Evolutionary conservation across 768 basidiomycete genomes (phyloP), one percentile per base, ranked within the genome.

Genomic region (Cystobasidium ongulense): DNA sequence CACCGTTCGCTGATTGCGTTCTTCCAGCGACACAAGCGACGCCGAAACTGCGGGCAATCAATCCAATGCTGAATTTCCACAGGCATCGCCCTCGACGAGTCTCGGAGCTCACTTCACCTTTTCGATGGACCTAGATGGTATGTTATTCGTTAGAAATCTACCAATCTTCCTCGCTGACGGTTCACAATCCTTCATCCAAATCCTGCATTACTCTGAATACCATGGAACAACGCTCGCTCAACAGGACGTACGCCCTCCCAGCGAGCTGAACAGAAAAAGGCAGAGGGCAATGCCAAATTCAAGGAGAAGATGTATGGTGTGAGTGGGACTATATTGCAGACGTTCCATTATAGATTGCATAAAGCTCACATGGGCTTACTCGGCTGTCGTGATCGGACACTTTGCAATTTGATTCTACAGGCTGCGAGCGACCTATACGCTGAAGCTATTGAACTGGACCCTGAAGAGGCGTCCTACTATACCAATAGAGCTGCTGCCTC

Each of bases 401-500:
- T 46, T 13, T 46, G 43, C 43, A 46, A 46, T 13, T n/a, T 46
- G 43, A 46, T 13, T 21, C 39, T 71, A 25, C 52, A 74, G 52
- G 63, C 61, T n/a, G 75, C 75, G 5, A 52, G 74, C 8, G 46
- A 74, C 15, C 15, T 41, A n/a, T 73, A 72, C 50, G 38, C 33
- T 8, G 50, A 65, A 73, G 75, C 75, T 27, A 36, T 75, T 17
- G 87, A 86, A 72, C 82, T 88, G 76, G 86, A 86, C 74, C 81
- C 87, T 0, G 77, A 83, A 1, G 89, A 92, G 80, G 87, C 91
- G 0, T 85, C 89, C 1, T 93, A 89, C 79, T 83, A 88, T 75
- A 90, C 90, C 0, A 94, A 94, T 80, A 87, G 91, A 33, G 91
- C 92, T 0, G 91, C 92, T 0, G 88, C 91, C 1, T 86, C 88